Percentiles rank a stretch among this genome's conserved stretches.
These are phyloP conservation scores for Hyphopichia pseudoburtonii DNA, from an alignment of 1,139 yeast genomes.

Conservation along the genomic window DNA sequence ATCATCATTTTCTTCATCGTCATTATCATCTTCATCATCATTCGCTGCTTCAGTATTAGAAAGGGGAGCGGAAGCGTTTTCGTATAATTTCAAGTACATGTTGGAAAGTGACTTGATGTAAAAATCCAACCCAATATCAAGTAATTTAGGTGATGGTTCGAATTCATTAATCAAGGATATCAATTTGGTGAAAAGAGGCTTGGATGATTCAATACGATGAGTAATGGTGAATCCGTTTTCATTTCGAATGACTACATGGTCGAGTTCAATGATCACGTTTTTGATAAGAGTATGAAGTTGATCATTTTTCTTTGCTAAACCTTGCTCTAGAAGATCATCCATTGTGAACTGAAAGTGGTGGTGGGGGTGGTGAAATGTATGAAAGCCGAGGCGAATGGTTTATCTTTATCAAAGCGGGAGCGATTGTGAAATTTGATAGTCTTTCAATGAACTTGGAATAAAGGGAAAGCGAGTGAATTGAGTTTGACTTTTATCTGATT, in stretches of 20 bases:
- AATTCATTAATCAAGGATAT: slow-evolving; percentile 37
- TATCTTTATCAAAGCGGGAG: too few relatives aligned
- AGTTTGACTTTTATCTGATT: neutral
- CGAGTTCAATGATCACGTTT: slow-evolving; percentile 6
- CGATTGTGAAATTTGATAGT: neutral
- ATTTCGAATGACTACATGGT: slow-evolving; percentile 6
- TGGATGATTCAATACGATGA: slow-evolving; percentile 3
- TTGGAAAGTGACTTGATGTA: slow-evolving; percentile 31
- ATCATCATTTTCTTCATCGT: too few relatives aligned
- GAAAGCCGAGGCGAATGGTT: too few relatives aligned
- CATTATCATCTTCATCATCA: neutral
- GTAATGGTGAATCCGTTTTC: neutral
- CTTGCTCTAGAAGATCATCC: slow-evolving; percentile 21
- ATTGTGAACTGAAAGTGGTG: slow-evolving; percentile 10
- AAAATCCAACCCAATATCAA: slow-evolving; percentile 40
- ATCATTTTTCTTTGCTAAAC: slow-evolving; percentile 17
- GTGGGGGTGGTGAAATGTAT: too few relatives aligned
- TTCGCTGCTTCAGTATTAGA: neutral
- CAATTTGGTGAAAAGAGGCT: slow-evolving; percentile 4
- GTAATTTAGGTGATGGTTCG: slow-evolving; percentile 54
- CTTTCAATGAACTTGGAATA: neutral
- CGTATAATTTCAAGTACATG: slow-evolving; percentile 21
- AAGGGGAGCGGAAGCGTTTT: slow-evolving; percentile 1
- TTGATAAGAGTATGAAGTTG: slow-evolving; percentile 17
- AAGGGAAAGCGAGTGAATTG: neutral